Evolutionary conservation across 1,284 basidiomycete genomes (phyloP), one percentile per base, ranked within the genome.

Genomic region (Apiotrichum akiyoshidainum): DNA sequence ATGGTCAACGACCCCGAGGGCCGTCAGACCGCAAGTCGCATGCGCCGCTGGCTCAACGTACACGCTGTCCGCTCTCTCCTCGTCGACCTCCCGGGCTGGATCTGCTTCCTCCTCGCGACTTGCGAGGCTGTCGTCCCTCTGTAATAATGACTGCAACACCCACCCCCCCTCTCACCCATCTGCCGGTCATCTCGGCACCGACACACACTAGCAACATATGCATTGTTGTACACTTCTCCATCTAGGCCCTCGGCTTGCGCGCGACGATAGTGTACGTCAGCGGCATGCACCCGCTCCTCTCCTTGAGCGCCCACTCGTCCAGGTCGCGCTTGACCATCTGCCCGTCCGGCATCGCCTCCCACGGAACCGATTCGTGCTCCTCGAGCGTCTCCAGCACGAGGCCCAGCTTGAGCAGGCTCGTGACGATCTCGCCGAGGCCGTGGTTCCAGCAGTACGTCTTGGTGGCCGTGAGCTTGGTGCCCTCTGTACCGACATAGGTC

Each of bases 361-460:
- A 56, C 5, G 55, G 44, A 9, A 51, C 48, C 13, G 33, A 26
- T 17, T 56, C 55, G 35, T 56, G 55, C 49, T 56, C 55, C 35
- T 51, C 48, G 19, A 56, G 22, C 42, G 14, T 8, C 42, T 56
- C 55, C 13, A 56, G 21, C 35, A 51, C 42, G 11, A 56, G 22
- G 5, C 55, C 55, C 5, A 17, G 19, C 17, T 16, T n/a, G 12
- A 56, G 35, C 7, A 56, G 19, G 34, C 33, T 16, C 1, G 48
- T 56, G 22, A 51, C 17, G 26, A 56, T 51, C 48, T 56, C 48
- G 9, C 48, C 48, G 1, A 56, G 17, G 11, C 48, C 55, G 35
- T 51, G 55, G 42, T 56, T 56, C 55, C 55, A 56, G n/a, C 22
- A 8, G 21, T 39, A 56, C 16, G 42, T 51, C 42, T 56, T 56